Conservation (phyloP, 768 basidiomycete genomes). For the Boletus rubropictus region DNA sequence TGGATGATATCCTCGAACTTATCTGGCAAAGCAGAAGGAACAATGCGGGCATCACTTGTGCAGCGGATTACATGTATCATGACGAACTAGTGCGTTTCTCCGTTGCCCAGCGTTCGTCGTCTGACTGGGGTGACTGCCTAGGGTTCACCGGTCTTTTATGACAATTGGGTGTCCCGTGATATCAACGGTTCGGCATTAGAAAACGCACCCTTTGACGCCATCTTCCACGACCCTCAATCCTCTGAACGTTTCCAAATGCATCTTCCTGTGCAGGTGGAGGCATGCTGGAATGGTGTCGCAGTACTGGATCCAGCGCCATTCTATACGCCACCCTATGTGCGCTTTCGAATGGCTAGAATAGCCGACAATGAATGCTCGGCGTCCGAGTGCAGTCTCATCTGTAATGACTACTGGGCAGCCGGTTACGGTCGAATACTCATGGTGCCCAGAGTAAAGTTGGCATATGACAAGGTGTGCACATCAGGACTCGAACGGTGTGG, state of each 20-base stretch:
- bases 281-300: slow-evolving; percentile 98
- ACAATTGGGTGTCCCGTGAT: slow-evolving; percentile 97
- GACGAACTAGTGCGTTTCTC: slow-evolving; percentile 67
- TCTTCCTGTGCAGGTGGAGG: slow-evolving; percentile 92
- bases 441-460: slow-evolving; percentile 94
- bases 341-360: slow-evolving; percentile 93
- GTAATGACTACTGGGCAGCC: slow-evolving; percentile 97
- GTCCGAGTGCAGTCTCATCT: slow-evolving; percentile 91
- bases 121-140: slow-evolving; percentile 16
- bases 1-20: slow-evolving; percentile 95
- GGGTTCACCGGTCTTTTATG: slow-evolving; percentile 92
- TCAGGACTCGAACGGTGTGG: neutral
- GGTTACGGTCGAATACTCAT: slow-evolving; percentile 97
- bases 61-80: slow-evolving; percentile 99
- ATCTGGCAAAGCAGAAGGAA: slow-evolving; percentile 91
- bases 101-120: neutral
- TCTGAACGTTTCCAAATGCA: slow-evolving; percentile 83
- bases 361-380: slow-evolving; percentile 90
- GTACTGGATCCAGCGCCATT: slow-evolving; percentile 94
- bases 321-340: slow-evolving; percentile 84
- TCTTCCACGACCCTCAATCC: slow-evolving; percentile 82
- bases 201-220: slow-evolving; percentile 91
- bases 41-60: slow-evolving; percentile 98
- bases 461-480: slow-evolving; percentile 75
- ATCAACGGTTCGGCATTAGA: slow-evolving; percentile 98